phyloP scores from a whole-genome alignment of 139 green algal genomes.

The Chlorella ohadii region DNA sequence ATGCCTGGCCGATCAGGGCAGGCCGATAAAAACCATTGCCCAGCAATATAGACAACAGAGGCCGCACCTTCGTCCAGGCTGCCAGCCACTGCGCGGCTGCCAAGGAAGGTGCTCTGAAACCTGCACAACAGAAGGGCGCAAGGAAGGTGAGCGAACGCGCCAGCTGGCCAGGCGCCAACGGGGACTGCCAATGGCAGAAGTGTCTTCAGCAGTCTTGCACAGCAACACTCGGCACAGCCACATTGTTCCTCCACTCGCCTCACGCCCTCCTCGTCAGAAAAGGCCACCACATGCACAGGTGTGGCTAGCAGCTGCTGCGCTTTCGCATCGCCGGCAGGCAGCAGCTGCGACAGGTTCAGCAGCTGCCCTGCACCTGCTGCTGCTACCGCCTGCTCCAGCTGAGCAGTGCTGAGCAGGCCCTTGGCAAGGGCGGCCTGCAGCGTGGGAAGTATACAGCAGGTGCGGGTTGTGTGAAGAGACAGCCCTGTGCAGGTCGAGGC shows the following conservation, averaged over 20 bases:
- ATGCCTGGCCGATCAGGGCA: no score
- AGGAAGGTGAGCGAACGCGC: background rate
- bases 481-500: no score
- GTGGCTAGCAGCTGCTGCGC: conserved; percentile 32
- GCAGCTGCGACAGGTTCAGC: conserved; percentile 37
- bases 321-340: conserved; percentile 25
- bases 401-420: background rate
- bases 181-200: no score
- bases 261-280: conserved; percentile 94
- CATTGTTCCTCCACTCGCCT: conserved; percentile 36
- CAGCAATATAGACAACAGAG: no score
- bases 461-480: no score
- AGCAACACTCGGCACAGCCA: background rate
- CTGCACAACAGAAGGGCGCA: conserved; percentile 8
- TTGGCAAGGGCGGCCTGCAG: background rate
- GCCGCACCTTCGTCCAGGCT: conserved; percentile 55
- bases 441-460: no score
- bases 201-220: no score
- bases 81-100: conserved; percentile 77
- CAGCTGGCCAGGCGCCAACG: background rate
- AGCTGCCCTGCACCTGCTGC: background rate
- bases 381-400: background rate
- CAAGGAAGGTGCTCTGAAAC: conserved; percentile 94
- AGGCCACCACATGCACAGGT: conserved; percentile 80
- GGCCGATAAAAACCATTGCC: no score